Evolutionary conservation across 495 filamentous ascomycete species (phyloP).

Genomic region (Polyplosphaeria fusca): DNA sequence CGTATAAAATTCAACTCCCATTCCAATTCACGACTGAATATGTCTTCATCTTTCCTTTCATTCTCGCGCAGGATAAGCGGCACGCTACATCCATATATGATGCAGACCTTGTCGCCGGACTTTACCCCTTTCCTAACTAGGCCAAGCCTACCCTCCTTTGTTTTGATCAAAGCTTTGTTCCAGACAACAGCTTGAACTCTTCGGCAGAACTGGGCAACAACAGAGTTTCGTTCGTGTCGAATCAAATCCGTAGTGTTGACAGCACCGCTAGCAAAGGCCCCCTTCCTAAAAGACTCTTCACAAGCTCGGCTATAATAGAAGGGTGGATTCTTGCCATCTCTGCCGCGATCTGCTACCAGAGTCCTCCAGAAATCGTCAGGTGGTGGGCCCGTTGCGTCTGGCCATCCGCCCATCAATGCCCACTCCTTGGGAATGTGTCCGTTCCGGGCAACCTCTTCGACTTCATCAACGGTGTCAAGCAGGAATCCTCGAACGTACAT

Average conservation of each 20-base stretch:
- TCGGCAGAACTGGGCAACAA: constrained; percentile 43
- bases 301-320: constrained; percentile 40
- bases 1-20: constrained; percentile 2
- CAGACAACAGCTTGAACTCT: constrained; percentile 46
- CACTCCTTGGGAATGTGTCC: constrained; percentile 34
- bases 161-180: constrained; percentile 40
- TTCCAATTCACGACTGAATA: background rate
- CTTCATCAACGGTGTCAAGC: constrained; percentile 35
- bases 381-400: constrained; percentile 19
- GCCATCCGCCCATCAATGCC: constrained; percentile 30
- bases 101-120: constrained; percentile 34
- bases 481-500: constrained; percentile 43
- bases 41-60: constrained; percentile 1
- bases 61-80: constrained; percentile 31
- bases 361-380: constrained; percentile 47
- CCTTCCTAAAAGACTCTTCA: constrained; percentile 23
- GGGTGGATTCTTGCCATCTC: constrained; percentile 37
- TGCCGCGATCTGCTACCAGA: constrained; percentile 45
- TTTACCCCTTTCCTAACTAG: constrained; percentile 13
- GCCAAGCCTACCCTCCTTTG: constrained; percentile 21
- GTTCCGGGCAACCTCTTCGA: constrained; percentile 21
- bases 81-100: constrained; percentile 40
- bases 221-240: constrained; percentile 38
- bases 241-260: constrained; percentile 44
- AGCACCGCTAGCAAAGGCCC: constrained; percentile 28